A percentile compares a stretch with the other conserved stretches of the same genome.
These are phyloP conservation scores for Chaetomiaceae sp. DNA, from an alignment of 2,329 filamentous ascomycete species.

Conservation along the genomic window DNA sequence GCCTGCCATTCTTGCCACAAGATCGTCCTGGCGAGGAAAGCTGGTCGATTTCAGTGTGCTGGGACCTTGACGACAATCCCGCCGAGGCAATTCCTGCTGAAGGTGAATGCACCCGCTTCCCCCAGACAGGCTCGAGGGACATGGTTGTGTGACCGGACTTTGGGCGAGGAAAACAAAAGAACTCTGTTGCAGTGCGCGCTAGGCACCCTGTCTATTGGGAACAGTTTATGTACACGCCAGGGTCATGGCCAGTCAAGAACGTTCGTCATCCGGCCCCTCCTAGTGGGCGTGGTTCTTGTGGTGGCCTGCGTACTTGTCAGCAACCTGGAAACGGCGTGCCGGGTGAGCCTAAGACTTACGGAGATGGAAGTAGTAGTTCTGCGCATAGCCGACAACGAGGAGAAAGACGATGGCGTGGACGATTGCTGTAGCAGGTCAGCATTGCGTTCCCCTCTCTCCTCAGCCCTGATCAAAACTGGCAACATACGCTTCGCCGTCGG, in stretches of 20 bases:
- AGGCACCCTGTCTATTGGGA: slow-evolving; percentile 35
- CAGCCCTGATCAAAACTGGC: not conserved
- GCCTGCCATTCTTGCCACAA: too few species aligned
- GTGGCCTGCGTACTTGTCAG: slow-evolving; percentile 62
- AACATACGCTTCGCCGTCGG: slow-evolving; percentile 79
- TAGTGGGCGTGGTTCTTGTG: slow-evolving; percentile 99
- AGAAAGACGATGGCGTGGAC: slow-evolving; percentile 79
- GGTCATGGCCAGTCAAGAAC: slow-evolving; percentile 17
- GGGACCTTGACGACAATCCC: too few species aligned
- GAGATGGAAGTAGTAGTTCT: slow-evolving; percentile 99
- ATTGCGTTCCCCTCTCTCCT: not conserved
- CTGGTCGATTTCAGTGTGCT: too few species aligned
- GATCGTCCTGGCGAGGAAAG: too few species aligned
- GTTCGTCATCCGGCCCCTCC: slow-evolving; percentile 27
- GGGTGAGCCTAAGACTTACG: slow-evolving; percentile 59
- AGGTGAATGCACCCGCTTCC: too few species aligned
- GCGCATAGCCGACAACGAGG: slow-evolving; percentile 80
- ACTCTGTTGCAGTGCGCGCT: slow-evolving; percentile 32
- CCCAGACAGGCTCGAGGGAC: too few species aligned
- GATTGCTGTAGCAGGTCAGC: slow-evolving; percentile 59
- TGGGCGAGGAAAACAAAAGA: slow-evolving; percentile 11
- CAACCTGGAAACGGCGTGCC: slow-evolving; percentile 6
- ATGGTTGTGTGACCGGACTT: too few species aligned
- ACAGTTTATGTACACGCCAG: slow-evolving; percentile 42
- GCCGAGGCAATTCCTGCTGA: too few species aligned